A percentile compares a stretch with the other conserved stretches of the same genome.
These are phyloP conservation scores for Gossypium sturtianum DNA, from an alignment of 345 rosid genomes.

Conservation along the genomic window DNA sequence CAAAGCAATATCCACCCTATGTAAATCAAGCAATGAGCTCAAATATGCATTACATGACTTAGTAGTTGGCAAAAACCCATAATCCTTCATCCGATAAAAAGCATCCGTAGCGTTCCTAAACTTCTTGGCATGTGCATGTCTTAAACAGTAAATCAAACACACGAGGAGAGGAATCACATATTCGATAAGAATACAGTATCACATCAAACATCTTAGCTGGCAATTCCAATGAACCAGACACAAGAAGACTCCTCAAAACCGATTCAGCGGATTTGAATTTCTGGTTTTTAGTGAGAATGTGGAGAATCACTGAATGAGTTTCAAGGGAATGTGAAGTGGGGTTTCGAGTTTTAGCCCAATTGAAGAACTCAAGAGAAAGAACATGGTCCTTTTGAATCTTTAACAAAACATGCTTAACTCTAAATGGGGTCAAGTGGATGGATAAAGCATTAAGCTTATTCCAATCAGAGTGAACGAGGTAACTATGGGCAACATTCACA, in stretches of 20 bases:
- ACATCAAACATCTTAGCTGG: constrained; percentile 58
- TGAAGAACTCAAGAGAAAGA: constrained; percentile 73
- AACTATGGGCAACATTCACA: constrained; percentile 74
- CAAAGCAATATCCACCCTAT: constrained; percentile 59
- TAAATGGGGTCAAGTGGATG: constrained; percentile 38
- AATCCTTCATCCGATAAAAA: constrained; percentile 57
- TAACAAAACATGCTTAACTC: constrained; percentile 55
- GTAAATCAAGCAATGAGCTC: constrained; percentile 52
- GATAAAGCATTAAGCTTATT: constrained; percentile 44
- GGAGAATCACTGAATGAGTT: constrained; percentile 54
- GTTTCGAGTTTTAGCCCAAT: constrained; percentile 43
- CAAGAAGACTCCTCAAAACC: constrained; percentile 34
- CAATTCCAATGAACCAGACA: constrained; percentile 25
- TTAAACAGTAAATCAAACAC: constrained; percentile 75
- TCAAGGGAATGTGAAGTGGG: constrained; percentile 52
- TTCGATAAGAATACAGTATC: constrained; percentile 50
- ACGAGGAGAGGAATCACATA: constrained; percentile 68
- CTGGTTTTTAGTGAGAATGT: constrained; percentile 55
- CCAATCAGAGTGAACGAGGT: constrained; percentile 81
- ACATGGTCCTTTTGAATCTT: constrained; percentile 58
- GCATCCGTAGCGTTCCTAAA: constrained; percentile 58
- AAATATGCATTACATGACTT: constrained; percentile 81
- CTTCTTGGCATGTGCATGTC: constrained; percentile 63
- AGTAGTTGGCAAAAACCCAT: constrained; percentile 57
- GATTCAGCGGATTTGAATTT: constrained; percentile 72